Base-by-base conservation (phyloP, 306 rosid genomes). In the Sicyos baderoa region DNA sequence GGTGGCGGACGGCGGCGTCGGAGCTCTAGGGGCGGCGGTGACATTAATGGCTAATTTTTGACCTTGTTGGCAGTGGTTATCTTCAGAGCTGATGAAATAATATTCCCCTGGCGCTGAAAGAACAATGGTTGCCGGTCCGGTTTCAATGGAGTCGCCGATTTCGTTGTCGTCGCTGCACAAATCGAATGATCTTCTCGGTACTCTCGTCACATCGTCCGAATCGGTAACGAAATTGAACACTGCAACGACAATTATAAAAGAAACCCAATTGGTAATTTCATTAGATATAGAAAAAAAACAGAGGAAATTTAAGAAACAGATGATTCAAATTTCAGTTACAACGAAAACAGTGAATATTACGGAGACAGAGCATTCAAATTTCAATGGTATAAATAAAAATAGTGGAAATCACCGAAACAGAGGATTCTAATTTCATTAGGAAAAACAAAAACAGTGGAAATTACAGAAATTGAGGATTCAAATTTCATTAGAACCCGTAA, bases 141-240 rank as follows among this genome's bases (percentile, higher is more conserved):
- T 17, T n/a, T 61, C 27, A 9, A 61, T 35, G 50, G 49, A 17
- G 16, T 61, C 68, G 19, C 75, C 75, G 2, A 72, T 72, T 18
- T 59, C 60, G 22, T 71, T 9, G 22, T 71, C 65, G 8, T 59
- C 45, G 19, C 40, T 71, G 42, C 75, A 71, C 10, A 29, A 3
- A 42, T 71, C 55, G 35, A 18, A 71, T 6, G 54, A 19, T 4
- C 1, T 11, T 42, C 4, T 71, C 0, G 66, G 16, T 1, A 71
- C 75, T 32, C 21, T 7, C 8, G 54, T 6, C 4, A 69, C 59
- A 17, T 69, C 73, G 2, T 52, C 48, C 25, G 0, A 0, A 10
- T 10, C n/a, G 3, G 32, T 29, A 2, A 3, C 18, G 21, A 69
- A 69, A 35, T 69, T 69, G 47, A 69, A 69, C 14, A 54, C 73